phyloP scores from a whole-genome alignment of 495 filamentous ascomycete species.

The Xylaria scruposa region DNA sequence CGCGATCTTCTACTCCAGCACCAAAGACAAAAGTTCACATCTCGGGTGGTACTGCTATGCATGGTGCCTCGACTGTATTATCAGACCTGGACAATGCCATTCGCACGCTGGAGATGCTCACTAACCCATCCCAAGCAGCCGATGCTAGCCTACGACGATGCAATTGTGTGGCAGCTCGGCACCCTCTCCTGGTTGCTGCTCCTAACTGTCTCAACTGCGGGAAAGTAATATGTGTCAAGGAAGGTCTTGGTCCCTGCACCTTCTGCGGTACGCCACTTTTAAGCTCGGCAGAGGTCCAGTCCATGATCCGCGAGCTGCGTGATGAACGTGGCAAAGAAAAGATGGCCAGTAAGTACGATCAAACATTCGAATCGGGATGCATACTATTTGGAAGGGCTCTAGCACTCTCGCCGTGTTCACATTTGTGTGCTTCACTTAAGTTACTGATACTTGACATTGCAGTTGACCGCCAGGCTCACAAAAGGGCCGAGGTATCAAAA shows the following conservation, averaged over 20 bases:
- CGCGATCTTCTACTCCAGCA: constrained; percentile 61
- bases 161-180: constrained; percentile 82
- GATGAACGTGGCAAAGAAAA: constrained; percentile 87
- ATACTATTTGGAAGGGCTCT: not conserved
- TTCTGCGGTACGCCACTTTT: constrained; percentile 83
- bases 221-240: constrained; percentile 95
- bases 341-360: constrained; percentile 57
- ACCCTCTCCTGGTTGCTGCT: constrained; percentile 82
- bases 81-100: constrained; percentile 90
- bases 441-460: not conserved
- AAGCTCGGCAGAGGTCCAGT: constrained; percentile 71
- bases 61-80: constrained; percentile 75
- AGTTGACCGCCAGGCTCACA: constrained; percentile 71
- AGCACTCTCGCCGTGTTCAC: not conserved
- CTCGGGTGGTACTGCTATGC: constrained; percentile 76
- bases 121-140: constrained; percentile 72
- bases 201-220: constrained; percentile 94
- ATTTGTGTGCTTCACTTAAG: not conserved
- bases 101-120: constrained; percentile 85
- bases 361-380: not conserved
- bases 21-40: constrained; percentile 67
- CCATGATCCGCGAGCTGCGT: constrained; percentile 84
- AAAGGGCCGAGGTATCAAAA: constrained; percentile 66
- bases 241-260: constrained; percentile 93
- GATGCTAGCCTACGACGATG: constrained; percentile 68